Base-by-base conservation (phyloP, 2,329 filamentous ascomycete species). In the Neocatenulostroma microsporum region DNA sequence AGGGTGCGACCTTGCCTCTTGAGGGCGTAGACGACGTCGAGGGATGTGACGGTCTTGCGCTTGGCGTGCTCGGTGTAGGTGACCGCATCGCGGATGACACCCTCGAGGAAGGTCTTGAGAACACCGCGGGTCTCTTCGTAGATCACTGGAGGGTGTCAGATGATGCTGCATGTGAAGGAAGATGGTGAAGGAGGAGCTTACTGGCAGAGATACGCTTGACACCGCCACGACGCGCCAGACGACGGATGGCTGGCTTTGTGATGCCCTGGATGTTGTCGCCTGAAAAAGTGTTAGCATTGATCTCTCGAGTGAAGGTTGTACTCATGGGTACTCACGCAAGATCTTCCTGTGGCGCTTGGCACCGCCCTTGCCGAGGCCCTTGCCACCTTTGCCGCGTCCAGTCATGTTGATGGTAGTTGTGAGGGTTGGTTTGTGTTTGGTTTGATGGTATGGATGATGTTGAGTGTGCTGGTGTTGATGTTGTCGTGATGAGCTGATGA, bases 181-280 rank as follows among this genome's bases (percentile, higher is more conserved):
- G 25, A 12, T 4, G 30, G 19, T 8, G 13, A 21, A 20, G 17
- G 27, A 17, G 30, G 27, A 29, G 36, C 34, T 66, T 78, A 84
- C 80, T 46, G 0, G 55, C 71, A 0, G 78, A 80, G 7, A 88
- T 85, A 0, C 83, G 68, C 55, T 87, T 87, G 0, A 89, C 79
- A 0, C 84, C 84, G 1, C 83, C 84, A 5, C 84, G 76, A 5
- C 84, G 74, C 1, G 84, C 84, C 0, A 89, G 61, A 26, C 83
- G 78, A 59, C 87, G 82, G 40, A 53, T 55, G 34, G 44, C 49
- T 13, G 43, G 42, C 80, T 94, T 94, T 60, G 87, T 95, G 62
- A 95, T 91, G 70, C 88, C 88, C 72, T 94, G 86, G 62, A 95
- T 94, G 81, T 94, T 94, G 81, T 94, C 88, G 54, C 88, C 23